A percentile compares a stretch with the other conserved stretches of the same genome.
Conservation (phyloP, 2,329 filamentous ascomycete genomes). For the Furcasterigmium furcatum region DNA sequence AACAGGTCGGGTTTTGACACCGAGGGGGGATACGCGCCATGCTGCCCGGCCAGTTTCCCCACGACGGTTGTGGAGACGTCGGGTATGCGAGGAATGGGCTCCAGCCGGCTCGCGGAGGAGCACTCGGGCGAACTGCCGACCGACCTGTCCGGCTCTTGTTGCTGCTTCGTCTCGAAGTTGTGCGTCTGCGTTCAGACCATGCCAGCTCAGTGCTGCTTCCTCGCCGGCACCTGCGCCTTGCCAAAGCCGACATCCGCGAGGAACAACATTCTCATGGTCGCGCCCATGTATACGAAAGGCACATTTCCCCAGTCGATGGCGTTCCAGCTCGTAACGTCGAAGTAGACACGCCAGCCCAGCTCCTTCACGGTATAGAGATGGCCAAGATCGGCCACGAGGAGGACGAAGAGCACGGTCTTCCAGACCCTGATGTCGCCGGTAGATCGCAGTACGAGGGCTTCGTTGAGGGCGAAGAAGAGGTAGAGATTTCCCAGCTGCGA, state of each 20-base stretch:
- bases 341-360: conserved; percentile 62
- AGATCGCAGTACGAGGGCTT: conserved; percentile 70
- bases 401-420: conserved; percentile 61
- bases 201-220: conserved; percentile 11
- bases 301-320: conserved; percentile 67
- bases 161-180: no score
- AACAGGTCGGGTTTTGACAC: neutral
- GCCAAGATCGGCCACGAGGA: conserved; percentile 74
- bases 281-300: conserved; percentile 66
- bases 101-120: no score
- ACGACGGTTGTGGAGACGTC: no score
- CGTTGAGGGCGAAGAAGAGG: conserved; percentile 72
- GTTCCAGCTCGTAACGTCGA: conserved; percentile 60
- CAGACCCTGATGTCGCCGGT: conserved; percentile 69
- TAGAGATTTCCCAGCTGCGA: conserved; percentile 78
- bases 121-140: no score
- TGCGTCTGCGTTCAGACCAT: no score
- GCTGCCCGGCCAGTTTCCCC: no score
- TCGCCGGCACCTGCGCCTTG: conserved; percentile 2
- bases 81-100: no score
- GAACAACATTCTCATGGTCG: conserved; percentile 56
- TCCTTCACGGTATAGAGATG: conserved; percentile 65
- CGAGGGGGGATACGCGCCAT: no score
- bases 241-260: conserved; percentile 52
- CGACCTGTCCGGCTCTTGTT: no score